Evolutionary conservation across 148 eudicot species (phyloP).

Genomic region (Silene conica): DNA sequence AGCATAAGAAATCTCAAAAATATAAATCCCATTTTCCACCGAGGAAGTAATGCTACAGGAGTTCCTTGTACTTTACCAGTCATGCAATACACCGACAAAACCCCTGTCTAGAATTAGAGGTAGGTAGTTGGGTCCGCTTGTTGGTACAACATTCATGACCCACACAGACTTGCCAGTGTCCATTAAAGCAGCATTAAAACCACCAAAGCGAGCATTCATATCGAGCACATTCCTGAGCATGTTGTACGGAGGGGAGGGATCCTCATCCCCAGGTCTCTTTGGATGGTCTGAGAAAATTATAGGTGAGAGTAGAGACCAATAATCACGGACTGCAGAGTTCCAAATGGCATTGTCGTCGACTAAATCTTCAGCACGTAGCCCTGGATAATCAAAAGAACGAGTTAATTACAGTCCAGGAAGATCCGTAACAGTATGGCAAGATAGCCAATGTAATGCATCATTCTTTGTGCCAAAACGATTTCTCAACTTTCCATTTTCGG

Average conservation of each 20-base stretch:
- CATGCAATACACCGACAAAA: slow-evolving; percentile 75
- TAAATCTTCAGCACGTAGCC: slow-evolving; percentile 55
- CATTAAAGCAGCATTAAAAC: slow-evolving; percentile 71
- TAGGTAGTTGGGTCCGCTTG: slow-evolving; percentile 58
- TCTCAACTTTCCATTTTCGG: no score
- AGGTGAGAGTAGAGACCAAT: slow-evolving; percentile 93
- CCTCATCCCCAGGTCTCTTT: slow-evolving; percentile 92
- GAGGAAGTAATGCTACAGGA: neutral
- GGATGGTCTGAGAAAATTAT: slow-evolving; percentile 91
- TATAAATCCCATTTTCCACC: no score
- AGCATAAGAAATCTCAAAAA: neutral
- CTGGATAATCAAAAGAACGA: slow-evolving; percentile 28
- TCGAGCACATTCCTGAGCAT: slow-evolving; percentile 90
- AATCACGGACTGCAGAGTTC: slow-evolving; percentile 62
- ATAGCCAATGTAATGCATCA: no score
- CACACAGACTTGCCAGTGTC: slow-evolving; percentile 79
- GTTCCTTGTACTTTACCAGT: slow-evolving; percentile 50
- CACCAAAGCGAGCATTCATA: slow-evolving; percentile 89
- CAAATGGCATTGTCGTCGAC: slow-evolving; percentile 59
- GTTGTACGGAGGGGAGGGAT: slow-evolving; percentile 95
- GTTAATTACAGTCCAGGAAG: neutral
- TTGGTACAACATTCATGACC: slow-evolving; percentile 97
- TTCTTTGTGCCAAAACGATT: no score
- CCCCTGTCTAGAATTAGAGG: slow-evolving; percentile 83
- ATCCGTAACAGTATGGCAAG: no score